Evolutionary conservation across 2,329 filamentous ascomycete species (phyloP).

Genomic region (Camillea tinctor): DNA sequence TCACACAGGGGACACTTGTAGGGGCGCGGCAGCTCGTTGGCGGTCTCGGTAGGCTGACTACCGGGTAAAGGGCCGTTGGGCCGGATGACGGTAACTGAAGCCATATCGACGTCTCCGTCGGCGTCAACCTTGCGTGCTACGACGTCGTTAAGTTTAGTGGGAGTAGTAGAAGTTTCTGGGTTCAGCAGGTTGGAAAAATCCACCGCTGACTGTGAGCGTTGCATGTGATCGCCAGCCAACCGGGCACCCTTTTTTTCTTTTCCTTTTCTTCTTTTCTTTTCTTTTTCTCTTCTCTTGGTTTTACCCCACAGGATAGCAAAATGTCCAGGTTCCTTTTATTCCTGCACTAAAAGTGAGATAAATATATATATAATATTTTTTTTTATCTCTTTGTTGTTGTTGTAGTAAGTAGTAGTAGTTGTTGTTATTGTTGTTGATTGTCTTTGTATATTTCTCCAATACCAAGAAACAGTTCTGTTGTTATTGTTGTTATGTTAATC

Average conservation of each 20-base stretch:
- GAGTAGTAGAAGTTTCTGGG: constrained; percentile 47
- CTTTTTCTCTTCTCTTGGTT: too few relatives aligned
- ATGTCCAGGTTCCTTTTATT: constrained; percentile 6
- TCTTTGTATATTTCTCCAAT: not conserved
- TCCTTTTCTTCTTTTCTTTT: constrained; percentile 2
- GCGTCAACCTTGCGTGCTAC: constrained; percentile 28
- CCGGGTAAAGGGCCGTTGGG: constrained; percentile 62
- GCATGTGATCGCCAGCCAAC: constrained; percentile 62
- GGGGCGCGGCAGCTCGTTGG: constrained; percentile 78
- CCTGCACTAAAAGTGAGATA: too few relatives aligned
- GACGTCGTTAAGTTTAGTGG: constrained; percentile 30
- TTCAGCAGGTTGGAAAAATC: constrained; percentile 77
- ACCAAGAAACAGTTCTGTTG: not conserved
- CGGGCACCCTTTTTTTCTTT: constrained; percentile 23
- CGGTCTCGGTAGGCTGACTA: constrained; percentile 59
- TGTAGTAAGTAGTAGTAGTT: not conserved
- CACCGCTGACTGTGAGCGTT: constrained; percentile 70
- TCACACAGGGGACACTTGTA: constrained; percentile 99
- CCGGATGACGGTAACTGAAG: constrained; percentile 56
- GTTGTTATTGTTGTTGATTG: not conserved
- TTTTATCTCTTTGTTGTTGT: too few relatives aligned
- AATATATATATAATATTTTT: too few relatives aligned
- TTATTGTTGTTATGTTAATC: constrained; percentile 6
- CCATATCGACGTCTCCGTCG: constrained; percentile 48
- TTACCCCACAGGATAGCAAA: constrained; percentile 1